Percentiles rank a stretch among this genome's conserved stretches.
Conservation (phyloP, 345 rosid species). For the Eutrema yunnanense region DNA sequence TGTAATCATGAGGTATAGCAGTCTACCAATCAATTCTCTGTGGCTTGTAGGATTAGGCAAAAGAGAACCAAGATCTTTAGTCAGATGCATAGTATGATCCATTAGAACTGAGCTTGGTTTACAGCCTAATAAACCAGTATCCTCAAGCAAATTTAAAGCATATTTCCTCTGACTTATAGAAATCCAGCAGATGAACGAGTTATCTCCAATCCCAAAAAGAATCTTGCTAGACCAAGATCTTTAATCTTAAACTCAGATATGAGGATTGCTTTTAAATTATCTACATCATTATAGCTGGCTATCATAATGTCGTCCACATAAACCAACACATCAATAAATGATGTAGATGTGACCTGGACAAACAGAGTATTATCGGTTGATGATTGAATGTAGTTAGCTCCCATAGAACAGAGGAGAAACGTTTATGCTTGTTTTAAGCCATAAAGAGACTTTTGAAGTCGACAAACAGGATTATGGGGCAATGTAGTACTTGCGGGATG, state of each 20-base stretch:
- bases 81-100: not conserved
- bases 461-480: not conserved
- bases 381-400: not conserved
- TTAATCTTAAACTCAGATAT: no score
- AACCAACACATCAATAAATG: not conserved
- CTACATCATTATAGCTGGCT: not conserved
- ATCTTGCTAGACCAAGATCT: no score
- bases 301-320: not conserved
- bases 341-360: fast-evolving
- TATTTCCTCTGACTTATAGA: not conserved
- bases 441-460: not conserved
- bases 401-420: fast-evolving
- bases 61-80: not conserved
- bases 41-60: not conserved
- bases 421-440: not conserved
- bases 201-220: no score
- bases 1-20: not conserved
- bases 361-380: not conserved
- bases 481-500: not conserved
- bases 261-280: no score
- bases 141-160: not conserved
- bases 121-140: not conserved
- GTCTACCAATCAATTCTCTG: not conserved
- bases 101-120: not conserved
- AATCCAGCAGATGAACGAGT: no score